Evolutionary conservation across 495 filamentous ascomycete species (phyloP), one percentile per base, ranked within the genome.

Genomic region (Aspergillus funiculosus): DNA sequence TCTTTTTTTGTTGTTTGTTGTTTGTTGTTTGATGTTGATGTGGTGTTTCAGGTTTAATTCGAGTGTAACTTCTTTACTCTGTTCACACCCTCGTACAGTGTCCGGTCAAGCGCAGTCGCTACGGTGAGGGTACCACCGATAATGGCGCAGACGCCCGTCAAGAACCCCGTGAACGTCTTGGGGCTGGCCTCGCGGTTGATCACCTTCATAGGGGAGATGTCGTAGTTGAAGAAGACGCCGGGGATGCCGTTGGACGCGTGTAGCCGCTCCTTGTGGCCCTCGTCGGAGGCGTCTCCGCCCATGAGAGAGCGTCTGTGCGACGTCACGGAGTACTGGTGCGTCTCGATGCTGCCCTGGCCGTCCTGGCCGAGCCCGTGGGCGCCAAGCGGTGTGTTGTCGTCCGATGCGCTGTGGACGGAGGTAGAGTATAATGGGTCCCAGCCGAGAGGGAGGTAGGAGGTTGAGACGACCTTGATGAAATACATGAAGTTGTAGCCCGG

Each of bases 121-220:
- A 99, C 92, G 1, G 92, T 99, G 48, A 99, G 62, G 0, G 92
- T 97, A 52, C 92, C 92, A 46, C 92, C 92, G 31, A 99, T 83
- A 38, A 96, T 83, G 15, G 92, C 90, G 60, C 92, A 97, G 5
- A 97, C 79, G 35, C 94, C 92, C 1, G 91, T 89, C 31, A 99
- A 57, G 71, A 99, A 97, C 4, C 86, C 84, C 1, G 85, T 78
- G 63, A 97, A 91, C 11, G 82, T 80, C 71, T 96, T 96, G 13
- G 80, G 68, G 14, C 87, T 80, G 50, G 84, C 85, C 72, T 99
- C 92, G 29, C 89, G 81, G 72, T 97, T 99, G 70, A 99, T 85
- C 31, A 99, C 94, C 68, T 97, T 99, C 94, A 99, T 97, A 21
- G 92, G 92, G 2, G 92, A 97, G 67, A 99, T 97, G 61, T 99